A percentile compares a stretch with the other conserved stretches of the same genome.
Conservation (phyloP, 2,329 filamentous ascomycete genomes). For the Cladorrhinum sp. region DNA sequence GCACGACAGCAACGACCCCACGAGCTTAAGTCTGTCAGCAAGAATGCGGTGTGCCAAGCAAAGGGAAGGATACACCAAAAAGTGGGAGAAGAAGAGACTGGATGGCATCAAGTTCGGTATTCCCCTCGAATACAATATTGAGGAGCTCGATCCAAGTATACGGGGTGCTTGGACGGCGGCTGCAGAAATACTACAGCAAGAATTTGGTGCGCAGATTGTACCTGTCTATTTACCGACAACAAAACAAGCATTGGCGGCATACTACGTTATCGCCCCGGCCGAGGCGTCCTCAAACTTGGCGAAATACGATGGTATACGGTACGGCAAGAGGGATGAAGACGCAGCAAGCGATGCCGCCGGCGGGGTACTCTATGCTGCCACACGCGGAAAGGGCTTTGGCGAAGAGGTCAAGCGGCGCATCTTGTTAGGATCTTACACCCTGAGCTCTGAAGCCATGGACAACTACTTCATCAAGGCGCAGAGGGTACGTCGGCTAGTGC, state of each 20-base stretch:
- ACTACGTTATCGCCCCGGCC: constrained; percentile 92
- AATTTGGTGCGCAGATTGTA: constrained; percentile 67
- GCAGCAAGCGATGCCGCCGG: constrained; percentile 48
- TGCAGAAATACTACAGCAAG: constrained; percentile 54
- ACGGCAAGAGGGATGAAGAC: constrained; percentile 56
- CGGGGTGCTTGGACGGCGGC: constrained; percentile 66
- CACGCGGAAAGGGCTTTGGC: constrained; percentile 73
- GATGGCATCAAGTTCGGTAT: constrained; percentile 51
- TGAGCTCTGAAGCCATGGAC: constrained; percentile 86
- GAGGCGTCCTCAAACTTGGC: constrained; percentile 95
- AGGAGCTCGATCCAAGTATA: constrained; percentile 69
- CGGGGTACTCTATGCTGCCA: constrained; percentile 71
- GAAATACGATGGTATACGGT: constrained; percentile 96
- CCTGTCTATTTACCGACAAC: constrained; percentile 81
- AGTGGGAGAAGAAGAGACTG: constrained; percentile 10
- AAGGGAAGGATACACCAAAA: constrained; percentile 30
- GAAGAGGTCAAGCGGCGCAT: constrained; percentile 83
- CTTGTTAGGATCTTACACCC: constrained; percentile 81
- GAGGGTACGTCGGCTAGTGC: constrained; percentile 77
- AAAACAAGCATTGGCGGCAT: constrained; percentile 80
- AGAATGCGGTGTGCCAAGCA: constrained; percentile 46
- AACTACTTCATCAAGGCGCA: constrained; percentile 98
- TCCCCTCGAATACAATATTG: constrained; percentile 81
- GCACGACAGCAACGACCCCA: constrained; percentile 71
- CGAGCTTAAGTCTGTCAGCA: constrained; percentile 58